Conservation (phyloP, 2,329 filamentous ascomycete genomes). For the Apiospora sp. region DNA sequence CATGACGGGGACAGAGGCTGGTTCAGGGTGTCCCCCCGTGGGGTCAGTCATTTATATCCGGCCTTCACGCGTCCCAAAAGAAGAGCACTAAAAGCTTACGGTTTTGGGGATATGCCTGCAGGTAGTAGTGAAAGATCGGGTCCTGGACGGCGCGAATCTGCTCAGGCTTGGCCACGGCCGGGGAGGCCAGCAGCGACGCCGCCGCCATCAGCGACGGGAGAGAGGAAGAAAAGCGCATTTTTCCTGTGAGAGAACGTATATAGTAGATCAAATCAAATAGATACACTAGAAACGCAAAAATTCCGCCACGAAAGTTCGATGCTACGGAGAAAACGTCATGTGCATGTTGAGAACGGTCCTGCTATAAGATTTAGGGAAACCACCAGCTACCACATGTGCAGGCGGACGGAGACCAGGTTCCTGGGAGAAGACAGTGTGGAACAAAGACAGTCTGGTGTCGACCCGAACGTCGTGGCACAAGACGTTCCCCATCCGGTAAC, state of each 20-base stretch:
- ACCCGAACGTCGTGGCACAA: background rate
- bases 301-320: background rate
- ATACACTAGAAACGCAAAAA: background rate
- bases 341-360: background rate
- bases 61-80: background rate
- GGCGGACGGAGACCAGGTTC: background rate
- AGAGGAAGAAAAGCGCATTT: background rate
- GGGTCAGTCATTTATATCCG: background rate
- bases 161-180: conserved; percentile 49
- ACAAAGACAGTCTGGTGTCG: background rate
- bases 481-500: conserved; percentile 17
- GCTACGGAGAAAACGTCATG: background rate
- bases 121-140: conserved; percentile 61
- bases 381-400: background rate
- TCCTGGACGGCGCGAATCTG: conserved; percentile 58
- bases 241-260: background rate
- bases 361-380: background rate
- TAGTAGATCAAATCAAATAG: background rate
- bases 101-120: conserved; percentile 55
- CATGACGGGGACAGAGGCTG: conserved; percentile 50
- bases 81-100: conserved; percentile 35
- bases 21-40: no score
- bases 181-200: conserved; percentile 29
- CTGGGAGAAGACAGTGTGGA: background rate
- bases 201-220: conserved; percentile 10